Base-by-base conservation (phyloP, 2,329 filamentous ascomycete species). In the Calycina herbarum region DNA sequence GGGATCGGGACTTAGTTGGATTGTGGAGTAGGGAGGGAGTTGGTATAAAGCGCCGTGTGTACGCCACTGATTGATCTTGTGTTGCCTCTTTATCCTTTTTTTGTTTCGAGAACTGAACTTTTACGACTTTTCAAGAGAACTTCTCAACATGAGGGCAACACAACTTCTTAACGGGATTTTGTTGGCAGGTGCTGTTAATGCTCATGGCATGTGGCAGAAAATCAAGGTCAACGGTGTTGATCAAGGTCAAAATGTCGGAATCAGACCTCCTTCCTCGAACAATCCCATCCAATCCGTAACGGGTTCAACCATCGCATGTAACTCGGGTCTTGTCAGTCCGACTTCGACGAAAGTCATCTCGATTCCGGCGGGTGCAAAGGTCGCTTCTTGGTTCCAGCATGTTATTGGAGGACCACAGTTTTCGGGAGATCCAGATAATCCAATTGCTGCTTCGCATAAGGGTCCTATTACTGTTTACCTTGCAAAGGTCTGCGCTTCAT, bases 331-430 rank as follows among this genome's bases (percentile, higher is more conserved):
- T 64, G 76, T 73, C 69, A 71, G 70, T 65, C 74, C 73, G 57
- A 78, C 78, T 56, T 75, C 66, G 62, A 78, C 74, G 57, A 74
- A 71, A 51, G 75, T 84, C 56, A 78, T 84, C 62, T 73, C 76
- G 35, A 76, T 84, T 59, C 80, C 81, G 45, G 80, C 81, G 3
- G 82, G 82, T 51, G 81, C 82, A 54, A 79, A 78, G 64, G 77
- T 85, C 24, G 80, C 81, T 11, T 79, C 82, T 3, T 79, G 77
- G 72, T 85, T 80, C 78, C 79, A 81, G 20, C 82, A 84, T 71
- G 77, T 83, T n/a, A 79, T 84, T 59, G 82, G 82, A 45, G 82
- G 82, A 31, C 73, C 79, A 1, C 81, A 84, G 70, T 73, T 70
- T 42, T 40, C 77, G 17, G 78, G 78, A 64, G 80, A 82, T 69